Base-by-base conservation (phyloP, 1,284 basidiomycete species). In the Puccinia triticina region DNA sequence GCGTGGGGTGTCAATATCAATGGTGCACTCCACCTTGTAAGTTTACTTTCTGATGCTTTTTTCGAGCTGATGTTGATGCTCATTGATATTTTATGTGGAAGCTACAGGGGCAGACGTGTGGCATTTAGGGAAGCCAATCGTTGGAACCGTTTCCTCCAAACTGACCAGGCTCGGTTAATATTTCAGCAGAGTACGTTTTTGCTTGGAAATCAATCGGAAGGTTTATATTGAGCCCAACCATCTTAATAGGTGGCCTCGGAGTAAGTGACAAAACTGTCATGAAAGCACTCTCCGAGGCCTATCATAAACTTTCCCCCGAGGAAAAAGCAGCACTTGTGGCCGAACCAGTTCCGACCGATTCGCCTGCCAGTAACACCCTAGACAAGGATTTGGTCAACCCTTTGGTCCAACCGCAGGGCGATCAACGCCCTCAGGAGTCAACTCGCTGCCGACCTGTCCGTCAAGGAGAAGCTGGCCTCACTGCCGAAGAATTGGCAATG, bases 91-190 rank as follows among this genome's bases (percentile, higher is more conserved):
- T 21, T 55, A n/a, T n/a, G n/a, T n/a, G n/a, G n/a, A n/a, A n/a
- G n/a, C 14, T 23, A 40, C 61, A 66, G 61, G 1, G 61, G 61
- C 11, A 12, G 61, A 14, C 61, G 61, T 37, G 18, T 66, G 8
- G 61, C 61, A 7, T 40, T 66, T 34, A 14, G 32, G 5, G 61
- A 66, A 23, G 61, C 37, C 3, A 66, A 66, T 37, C 26, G 34
- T n/a, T 66, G 61, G 61, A 66, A 66, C 21, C 61, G 34, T 3
- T 66, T 66, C 34, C 61, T 66, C 34, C 61, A 40, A 26, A 66
- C 61, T 16, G 34, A 37, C 14, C 34, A 66, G 40, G 61, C 61
- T 3, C 34, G 34, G 12, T 4, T 21, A 7, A 66, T 66, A 37
- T 66, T 66, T 26, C 61, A 66, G 29, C 11, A 18, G 10, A 37